Percentiles rank a stretch among this genome's conserved stretches.
Conservation (phyloP, 2,329 filamentous ascomycete genomes). For the Basipetospora chlamydospora region DNA sequence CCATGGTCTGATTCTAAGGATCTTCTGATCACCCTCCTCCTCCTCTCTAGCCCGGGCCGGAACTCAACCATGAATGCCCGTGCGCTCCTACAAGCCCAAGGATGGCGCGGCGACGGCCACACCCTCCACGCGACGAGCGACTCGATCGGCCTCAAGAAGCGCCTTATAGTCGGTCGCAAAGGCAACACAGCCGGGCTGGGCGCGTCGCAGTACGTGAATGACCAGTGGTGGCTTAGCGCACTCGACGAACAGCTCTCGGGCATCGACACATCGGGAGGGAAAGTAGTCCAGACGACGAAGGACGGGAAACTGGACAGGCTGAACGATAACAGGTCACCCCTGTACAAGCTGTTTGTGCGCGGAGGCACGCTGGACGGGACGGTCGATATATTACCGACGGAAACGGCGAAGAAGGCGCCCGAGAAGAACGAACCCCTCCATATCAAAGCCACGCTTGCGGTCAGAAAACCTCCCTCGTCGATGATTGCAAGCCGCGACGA, state of each 20-base stretch:
- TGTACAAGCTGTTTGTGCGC: slow-evolving; percentile 76
- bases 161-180: slow-evolving; percentile 72
- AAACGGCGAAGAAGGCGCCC: background rate
- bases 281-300: slow-evolving; percentile 40
- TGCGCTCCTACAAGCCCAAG: slow-evolving; percentile 69
- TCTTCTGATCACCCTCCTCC: background rate
- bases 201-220: slow-evolving; percentile 53
- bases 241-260: slow-evolving; percentile 84
- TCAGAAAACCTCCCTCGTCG: background rate
- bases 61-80: slow-evolving; percentile 57
- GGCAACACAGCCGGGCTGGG: slow-evolving; percentile 70
- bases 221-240: slow-evolving; percentile 95
- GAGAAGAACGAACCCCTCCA: slow-evolving; percentile 1
- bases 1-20: too few species aligned
- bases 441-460: background rate
- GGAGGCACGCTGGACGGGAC: slow-evolving; percentile 69
- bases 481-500: slow-evolving; percentile 4
- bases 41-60: background rate
- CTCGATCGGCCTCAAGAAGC: slow-evolving; percentile 63
- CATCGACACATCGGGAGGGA: slow-evolving; percentile 47
- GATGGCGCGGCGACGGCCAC: slow-evolving; percentile 81
- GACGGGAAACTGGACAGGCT: slow-evolving; percentile 41
- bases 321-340: slow-evolving; percentile 43
- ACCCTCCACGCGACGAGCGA: slow-evolving; percentile 66
- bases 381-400: slow-evolving; percentile 19